Evolutionary conservation across 169 alveolate genomes (phyloP).

Genomic region (Eimeria sp.): DNA sequence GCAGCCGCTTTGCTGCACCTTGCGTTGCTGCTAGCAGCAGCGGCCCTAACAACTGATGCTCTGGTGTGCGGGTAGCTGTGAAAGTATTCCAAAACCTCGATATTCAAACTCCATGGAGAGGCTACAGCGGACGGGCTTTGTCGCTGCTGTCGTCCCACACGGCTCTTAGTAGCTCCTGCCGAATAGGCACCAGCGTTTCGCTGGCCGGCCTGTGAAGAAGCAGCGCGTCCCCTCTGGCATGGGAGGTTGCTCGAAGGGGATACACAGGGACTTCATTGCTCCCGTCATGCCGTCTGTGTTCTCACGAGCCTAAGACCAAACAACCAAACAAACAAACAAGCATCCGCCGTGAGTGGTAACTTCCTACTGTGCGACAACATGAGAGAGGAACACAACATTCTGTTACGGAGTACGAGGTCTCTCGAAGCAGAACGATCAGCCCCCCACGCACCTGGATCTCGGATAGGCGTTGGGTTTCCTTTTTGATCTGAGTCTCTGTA

Average conservation of each 20-base stretch:
- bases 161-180: constrained; percentile 82
- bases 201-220: constrained; percentile 98
- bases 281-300: constrained; percentile 92
- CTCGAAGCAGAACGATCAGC: background rate
- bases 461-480: constrained; percentile 84
- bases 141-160: background rate
- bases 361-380: background rate
- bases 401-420: background rate
- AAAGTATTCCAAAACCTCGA: background rate
- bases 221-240: constrained; percentile 96
- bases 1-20: background rate
- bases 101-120: background rate
- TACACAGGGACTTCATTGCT: constrained; percentile 98
- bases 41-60: constrained; percentile 1
- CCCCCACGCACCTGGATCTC: constrained; percentile 51
- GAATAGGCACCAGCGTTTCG: constrained; percentile 88
- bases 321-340: background rate
- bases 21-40: background rate
- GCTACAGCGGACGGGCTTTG: background rate
- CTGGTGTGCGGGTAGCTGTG: background rate
- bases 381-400: background rate
- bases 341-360: background rate
- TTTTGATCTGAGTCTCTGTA: constrained; percentile 88
- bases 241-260: constrained; percentile 96
- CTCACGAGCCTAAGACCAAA: constrained; percentile 74